These are phyloP conservation scores for Globisporangium splendens DNA, from an alignment of 352 stramenopile species.

Conservation along the genomic window DNA sequence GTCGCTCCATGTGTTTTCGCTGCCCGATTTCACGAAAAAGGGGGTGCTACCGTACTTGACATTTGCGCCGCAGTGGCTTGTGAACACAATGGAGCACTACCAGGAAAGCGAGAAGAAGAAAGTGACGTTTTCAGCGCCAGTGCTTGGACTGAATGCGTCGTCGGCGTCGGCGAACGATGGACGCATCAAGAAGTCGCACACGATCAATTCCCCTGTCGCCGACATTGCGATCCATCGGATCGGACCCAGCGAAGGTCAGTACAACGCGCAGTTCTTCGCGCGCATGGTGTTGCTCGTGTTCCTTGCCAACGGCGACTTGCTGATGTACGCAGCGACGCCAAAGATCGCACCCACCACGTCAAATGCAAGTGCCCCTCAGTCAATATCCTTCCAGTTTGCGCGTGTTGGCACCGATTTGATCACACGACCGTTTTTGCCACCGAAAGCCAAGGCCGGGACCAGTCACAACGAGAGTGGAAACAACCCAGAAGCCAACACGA, in stretches of 20 bases:
- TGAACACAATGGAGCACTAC: constrained; percentile 73
- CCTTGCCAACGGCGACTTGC: constrained; percentile 77
- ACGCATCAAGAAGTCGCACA: constrained; percentile 77
- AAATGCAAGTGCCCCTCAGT: constrained; percentile 11
- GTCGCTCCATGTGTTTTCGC: constrained; percentile 77
- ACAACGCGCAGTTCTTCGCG: constrained; percentile 71
- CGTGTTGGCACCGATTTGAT: constrained; percentile 70
- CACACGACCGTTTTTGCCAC: constrained; percentile 64
- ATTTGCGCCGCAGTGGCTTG: constrained; percentile 70
- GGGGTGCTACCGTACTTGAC: constrained; percentile 80
- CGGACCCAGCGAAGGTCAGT: constrained; percentile 63
- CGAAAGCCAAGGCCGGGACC: constrained; percentile 42
- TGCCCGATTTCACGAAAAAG: constrained; percentile 80
- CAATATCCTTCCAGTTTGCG: constrained; percentile 57
- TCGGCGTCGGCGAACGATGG: constrained; percentile 69
- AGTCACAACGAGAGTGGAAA: constrained; percentile 46
- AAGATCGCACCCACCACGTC: constrained; percentile 30
- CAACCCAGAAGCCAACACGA: constrained; percentile 61
- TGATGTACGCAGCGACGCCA: constrained; percentile 69
- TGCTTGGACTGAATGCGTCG: constrained; percentile 67
- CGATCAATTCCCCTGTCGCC: constrained; percentile 76
- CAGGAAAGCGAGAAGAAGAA: constrained; percentile 52
- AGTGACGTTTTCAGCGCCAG: constrained; percentile 49
- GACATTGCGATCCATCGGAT: constrained; percentile 82
- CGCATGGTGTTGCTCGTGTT: constrained; percentile 85